Evolutionary conservation across 495 filamentous ascomycete species (phyloP).

Genomic region (Cercophora scortea): DNA sequence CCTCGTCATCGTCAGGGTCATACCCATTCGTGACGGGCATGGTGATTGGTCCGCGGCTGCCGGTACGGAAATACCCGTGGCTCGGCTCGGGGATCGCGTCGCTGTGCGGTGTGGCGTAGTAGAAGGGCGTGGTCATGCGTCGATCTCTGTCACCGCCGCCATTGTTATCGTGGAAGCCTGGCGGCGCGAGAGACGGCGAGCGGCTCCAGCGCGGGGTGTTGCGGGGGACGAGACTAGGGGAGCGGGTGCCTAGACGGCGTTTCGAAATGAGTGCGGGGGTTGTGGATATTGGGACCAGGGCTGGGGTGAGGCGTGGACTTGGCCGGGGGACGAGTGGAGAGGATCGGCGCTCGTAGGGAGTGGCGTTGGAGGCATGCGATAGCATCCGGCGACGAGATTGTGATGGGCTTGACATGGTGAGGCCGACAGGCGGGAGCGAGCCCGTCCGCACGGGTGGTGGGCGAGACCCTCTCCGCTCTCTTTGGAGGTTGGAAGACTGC

Average conservation of each 20-base stretch:
- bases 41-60: slow-evolving; percentile 7
- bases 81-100: slow-evolving; percentile 21
- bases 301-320: slow-evolving; percentile 12
- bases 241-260: slow-evolving; percentile 29
- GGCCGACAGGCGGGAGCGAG: slow-evolving; percentile 36
- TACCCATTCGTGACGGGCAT: slow-evolving; percentile 8
- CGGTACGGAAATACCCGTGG: slow-evolving; percentile 10
- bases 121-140: slow-evolving; percentile 40
- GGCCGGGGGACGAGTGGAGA: slow-evolving; percentile 26
- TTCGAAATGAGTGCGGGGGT: slow-evolving; percentile 17
- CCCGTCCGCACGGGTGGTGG: slow-evolving; percentile 35
- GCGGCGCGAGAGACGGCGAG: slow-evolving; percentile 19
- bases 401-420: slow-evolving; percentile 19
- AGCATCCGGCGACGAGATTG: slow-evolving; percentile 31
- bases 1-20: slow-evolving; percentile 13
- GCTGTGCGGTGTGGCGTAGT: slow-evolving; percentile 49
- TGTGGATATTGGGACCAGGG: neutral
- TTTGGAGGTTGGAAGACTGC: slow-evolving; percentile 28
- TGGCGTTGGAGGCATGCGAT: slow-evolving; percentile 16
- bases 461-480: slow-evolving; percentile 32
- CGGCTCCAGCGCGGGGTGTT: slow-evolving; percentile 41
- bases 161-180: slow-evolving; percentile 3
- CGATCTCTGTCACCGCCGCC: slow-evolving; percentile 16
- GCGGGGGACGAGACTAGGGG: slow-evolving; percentile 33
- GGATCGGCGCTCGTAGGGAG: slow-evolving; percentile 25